These are phyloP conservation scores for Penicillium desertorum DNA, from an alignment of 495 filamentous ascomycete species.

Conservation along the genomic window DNA sequence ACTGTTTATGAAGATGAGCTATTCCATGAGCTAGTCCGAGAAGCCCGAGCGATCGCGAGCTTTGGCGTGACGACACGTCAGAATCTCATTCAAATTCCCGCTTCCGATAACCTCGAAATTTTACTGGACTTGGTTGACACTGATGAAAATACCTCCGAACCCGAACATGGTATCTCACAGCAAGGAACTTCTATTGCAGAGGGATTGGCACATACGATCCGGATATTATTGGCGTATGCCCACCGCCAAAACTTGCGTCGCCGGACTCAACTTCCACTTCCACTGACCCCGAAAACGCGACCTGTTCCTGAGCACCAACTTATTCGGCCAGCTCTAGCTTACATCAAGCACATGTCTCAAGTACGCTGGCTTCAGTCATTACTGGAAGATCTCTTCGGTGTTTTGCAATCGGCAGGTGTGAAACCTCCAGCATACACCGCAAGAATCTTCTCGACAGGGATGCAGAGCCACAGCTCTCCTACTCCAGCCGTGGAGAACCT, in stretches of 20 bases:
- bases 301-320: slow-evolving; percentile 56
- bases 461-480: slow-evolving; percentile 5
- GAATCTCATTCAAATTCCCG: slow-evolving; percentile 57
- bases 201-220: slow-evolving; percentile 57
- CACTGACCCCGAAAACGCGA: slow-evolving; percentile 53
- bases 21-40: slow-evolving; percentile 85
- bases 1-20: slow-evolving; percentile 89
- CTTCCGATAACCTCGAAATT: slow-evolving; percentile 52
- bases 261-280: slow-evolving; percentile 60
- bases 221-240: slow-evolving; percentile 68
- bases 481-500: slow-evolving; percentile 39
- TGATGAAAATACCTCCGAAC: slow-evolving; percentile 36
- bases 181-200: slow-evolving; percentile 49
- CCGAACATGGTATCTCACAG: slow-evolving; percentile 12
- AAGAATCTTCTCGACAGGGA: slow-evolving; percentile 33
- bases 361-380: slow-evolving; percentile 38
- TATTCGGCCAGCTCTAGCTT: slow-evolving; percentile 63
- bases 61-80: slow-evolving; percentile 63
- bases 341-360: slow-evolving; percentile 59
- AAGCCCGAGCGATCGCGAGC: slow-evolving; percentile 67
- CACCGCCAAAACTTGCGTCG: slow-evolving; percentile 66
- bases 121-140: slow-evolving; percentile 65
- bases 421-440: slow-evolving; percentile 30
- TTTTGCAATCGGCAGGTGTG: slow-evolving; percentile 46
- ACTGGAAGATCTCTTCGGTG: slow-evolving; percentile 37